Conservation (phyloP, 2,329 filamentous ascomycete species). For the Botrytis fabae region DNA sequence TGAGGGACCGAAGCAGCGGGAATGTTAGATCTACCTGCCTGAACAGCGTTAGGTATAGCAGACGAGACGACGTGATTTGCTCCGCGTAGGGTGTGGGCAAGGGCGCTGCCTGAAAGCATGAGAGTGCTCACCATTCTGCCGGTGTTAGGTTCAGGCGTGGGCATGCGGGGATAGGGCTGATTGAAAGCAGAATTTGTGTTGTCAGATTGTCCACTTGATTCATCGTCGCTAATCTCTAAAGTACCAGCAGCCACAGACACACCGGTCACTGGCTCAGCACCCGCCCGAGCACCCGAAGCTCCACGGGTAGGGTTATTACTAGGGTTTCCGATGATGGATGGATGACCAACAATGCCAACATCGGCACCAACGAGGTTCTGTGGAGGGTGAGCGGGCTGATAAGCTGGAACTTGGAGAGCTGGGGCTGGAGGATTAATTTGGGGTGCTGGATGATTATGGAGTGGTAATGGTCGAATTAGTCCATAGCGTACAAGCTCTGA, state of each 20-base stretch:
- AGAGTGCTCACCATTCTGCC: not conserved
- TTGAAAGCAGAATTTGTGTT: not conserved
- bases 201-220: not conserved
- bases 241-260: not conserved
- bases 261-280: not conserved
- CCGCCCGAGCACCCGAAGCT: no score
- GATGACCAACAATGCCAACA: not conserved
- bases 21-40: rapidly evolving
- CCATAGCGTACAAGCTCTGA: not conserved
- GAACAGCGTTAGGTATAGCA: not conserved
- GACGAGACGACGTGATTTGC: not conserved
- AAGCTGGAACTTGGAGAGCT: not conserved
- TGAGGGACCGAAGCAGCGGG: not conserved
- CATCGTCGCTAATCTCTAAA: no score
- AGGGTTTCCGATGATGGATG: not conserved
- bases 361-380: not conserved
- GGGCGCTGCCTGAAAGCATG: no score
- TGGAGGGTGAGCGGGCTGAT: not conserved
- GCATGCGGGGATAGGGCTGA: not conserved
- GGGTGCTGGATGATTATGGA: not conserved
- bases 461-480: no score
- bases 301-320: not conserved
- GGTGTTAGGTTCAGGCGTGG: not conserved
- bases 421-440: not conserved
- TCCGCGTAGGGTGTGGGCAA: not conserved